Evolutionary conservation across 2,329 filamentous ascomycete species (phyloP).

Genomic region (Mycosphaerella sp.): DNA sequence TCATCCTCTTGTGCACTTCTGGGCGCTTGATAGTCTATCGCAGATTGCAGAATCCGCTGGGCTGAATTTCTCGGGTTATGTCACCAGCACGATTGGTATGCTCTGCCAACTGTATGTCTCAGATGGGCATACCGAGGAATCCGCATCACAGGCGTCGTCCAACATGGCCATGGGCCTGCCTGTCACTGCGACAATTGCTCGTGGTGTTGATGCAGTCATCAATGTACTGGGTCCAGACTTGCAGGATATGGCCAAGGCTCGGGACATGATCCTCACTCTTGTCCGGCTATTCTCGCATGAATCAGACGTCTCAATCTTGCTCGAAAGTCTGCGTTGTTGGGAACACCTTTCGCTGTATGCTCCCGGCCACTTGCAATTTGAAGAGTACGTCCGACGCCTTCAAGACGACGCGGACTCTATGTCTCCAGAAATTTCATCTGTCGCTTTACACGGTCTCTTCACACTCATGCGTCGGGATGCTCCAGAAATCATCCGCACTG

Average conservation of each 20-base stretch:
- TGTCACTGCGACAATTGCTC: constrained; percentile 73
- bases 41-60: constrained; percentile 87
- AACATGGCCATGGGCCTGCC: constrained; percentile 83
- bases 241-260: constrained; percentile 84
- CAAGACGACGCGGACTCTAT: constrained; percentile 70
- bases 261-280: constrained; percentile 83
- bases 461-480: constrained; percentile 93
- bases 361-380: constrained; percentile 76
- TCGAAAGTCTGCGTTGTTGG: constrained; percentile 72
- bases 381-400: constrained; percentile 72
- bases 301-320: constrained; percentile 63
- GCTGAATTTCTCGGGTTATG: constrained; percentile 82
- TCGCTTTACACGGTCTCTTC: constrained; percentile 81
- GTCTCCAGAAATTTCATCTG: constrained; percentile 64
- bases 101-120: constrained; percentile 86
- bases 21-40: constrained; percentile 84
- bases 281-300: constrained; percentile 69
- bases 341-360: constrained; percentile 92
- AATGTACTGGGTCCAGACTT: constrained; percentile 94
- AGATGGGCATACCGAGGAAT: constrained; percentile 84
- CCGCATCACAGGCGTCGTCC: constrained; percentile 71
- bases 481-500: constrained; percentile 69
- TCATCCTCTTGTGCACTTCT: constrained; percentile 91
- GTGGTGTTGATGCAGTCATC: constrained; percentile 89
- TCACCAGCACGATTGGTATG: constrained; percentile 87